Evolutionary conservation across 2,329 filamentous ascomycete genomes (phyloP).

Genomic region (Penicillium expansum): DNA sequence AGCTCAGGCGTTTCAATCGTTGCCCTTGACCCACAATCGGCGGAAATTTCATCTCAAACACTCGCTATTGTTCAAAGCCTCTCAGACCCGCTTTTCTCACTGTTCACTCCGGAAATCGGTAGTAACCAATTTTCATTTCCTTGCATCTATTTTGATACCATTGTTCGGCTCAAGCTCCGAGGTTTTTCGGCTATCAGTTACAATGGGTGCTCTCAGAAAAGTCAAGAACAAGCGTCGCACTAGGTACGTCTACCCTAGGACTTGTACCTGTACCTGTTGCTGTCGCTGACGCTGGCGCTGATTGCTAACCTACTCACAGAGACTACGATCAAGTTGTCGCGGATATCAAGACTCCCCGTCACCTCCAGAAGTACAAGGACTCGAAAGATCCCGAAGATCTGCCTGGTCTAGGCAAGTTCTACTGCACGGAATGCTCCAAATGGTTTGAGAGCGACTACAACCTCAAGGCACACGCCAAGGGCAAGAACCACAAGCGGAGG

Average conservation of each 20-base stretch:
- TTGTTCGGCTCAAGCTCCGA: constrained; percentile 15
- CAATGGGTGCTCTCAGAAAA: constrained; percentile 66
- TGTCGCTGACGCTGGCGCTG: neutral
- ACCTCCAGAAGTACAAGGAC: constrained; percentile 74
- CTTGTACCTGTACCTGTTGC: neutral
- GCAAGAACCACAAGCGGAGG: constrained; percentile 93
- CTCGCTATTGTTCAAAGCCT: constrained; percentile 8
- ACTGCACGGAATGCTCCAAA: constrained; percentile 91
- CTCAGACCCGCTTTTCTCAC: constrained; percentile 29
- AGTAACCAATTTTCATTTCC: constrained; percentile 25
- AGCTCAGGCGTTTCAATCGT: constrained; percentile 25
- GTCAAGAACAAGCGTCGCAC: constrained; percentile 72
- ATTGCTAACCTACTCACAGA: constrained; percentile 51
- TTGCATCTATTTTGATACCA: constrained; percentile 18
- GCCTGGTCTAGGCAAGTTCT: constrained; percentile 78
- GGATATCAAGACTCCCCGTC: constrained; percentile 74
- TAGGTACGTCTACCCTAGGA: constrained; percentile 49
- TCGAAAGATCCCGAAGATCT: constrained; percentile 81
- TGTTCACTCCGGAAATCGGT: constrained; percentile 39
- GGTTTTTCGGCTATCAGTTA: constrained; percentile 24
- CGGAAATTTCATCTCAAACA: constrained; percentile 28
- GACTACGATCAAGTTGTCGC: constrained; percentile 90
- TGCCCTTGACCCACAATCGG: constrained; percentile 24
- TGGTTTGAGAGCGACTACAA: constrained; percentile 88
- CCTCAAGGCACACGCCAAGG: constrained; percentile 70